Evolutionary conservation across 495 filamentous ascomycete genomes (phyloP).

Genomic region (Aspergillus carlsbadensis): DNA sequence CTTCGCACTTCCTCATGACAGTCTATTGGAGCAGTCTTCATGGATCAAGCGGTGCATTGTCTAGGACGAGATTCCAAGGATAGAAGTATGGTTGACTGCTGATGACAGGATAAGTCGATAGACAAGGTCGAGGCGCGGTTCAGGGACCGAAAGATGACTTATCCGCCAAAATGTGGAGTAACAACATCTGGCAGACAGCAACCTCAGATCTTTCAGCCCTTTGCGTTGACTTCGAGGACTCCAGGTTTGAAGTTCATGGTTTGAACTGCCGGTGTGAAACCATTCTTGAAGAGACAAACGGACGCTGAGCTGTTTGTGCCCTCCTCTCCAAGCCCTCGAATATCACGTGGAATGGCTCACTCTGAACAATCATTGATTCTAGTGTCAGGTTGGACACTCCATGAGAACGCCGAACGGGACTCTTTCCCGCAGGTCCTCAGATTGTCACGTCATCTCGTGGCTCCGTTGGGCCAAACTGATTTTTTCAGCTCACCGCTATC

Average conservation of each 20-base stretch:
- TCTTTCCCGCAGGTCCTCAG: neutral
- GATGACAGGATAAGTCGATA: neutral
- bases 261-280: neutral
- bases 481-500: constrained; percentile 18
- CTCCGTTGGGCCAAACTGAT: neutral
- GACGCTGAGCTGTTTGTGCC: neutral
- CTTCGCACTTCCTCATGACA: neutral
- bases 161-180: constrained; percentile 1
- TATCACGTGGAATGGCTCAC: neutral
- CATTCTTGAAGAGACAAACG: too few relatives aligned
- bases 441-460: neutral
- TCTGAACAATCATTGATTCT: too few relatives aligned
- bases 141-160: neutral
- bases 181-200: neutral
- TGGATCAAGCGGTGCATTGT: neutral
- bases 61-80: neutral
- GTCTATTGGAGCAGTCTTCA: neutral
- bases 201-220: neutral
- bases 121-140: neutral
- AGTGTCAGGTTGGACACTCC: too few relatives aligned
- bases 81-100: neutral
- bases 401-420: too few relatives aligned
- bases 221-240: neutral
- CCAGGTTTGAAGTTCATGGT: neutral
- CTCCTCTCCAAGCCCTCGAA: neutral